Evolutionary conservation across 768 basidiomycete species (phyloP).

Genomic region (Jaapia argillacea): DNA sequence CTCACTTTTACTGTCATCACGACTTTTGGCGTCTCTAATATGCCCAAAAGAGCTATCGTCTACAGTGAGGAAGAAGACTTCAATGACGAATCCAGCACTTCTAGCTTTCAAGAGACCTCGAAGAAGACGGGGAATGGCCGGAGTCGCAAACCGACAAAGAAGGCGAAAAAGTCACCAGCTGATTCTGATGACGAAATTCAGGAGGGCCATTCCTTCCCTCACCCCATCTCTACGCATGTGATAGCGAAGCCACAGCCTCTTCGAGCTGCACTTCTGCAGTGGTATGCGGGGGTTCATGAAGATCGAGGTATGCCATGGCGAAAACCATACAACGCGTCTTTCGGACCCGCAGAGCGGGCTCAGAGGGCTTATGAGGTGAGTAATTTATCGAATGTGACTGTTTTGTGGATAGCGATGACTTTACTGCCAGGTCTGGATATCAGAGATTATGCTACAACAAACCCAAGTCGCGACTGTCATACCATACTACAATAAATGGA

Average conservation of each 20-base stretch:
- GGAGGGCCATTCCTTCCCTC: conserved; percentile 11
- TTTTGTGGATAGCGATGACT: neutral
- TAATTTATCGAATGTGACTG: neutral
- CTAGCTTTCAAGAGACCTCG: no score
- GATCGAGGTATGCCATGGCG: conserved; percentile 89
- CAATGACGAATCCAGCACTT: no score
- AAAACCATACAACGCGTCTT: conserved; percentile 49
- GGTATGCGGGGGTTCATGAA: conserved; percentile 64
- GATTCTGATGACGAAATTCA: neutral
- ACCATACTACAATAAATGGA: conserved; percentile 87
- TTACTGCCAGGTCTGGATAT: conserved; percentile 64
- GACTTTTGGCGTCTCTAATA: no score
- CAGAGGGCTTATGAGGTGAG: conserved; percentile 88
- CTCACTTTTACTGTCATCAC: no score
- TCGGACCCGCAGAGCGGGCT: conserved; percentile 48
- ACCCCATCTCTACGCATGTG: conserved; percentile 39
- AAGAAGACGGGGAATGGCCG: no score
- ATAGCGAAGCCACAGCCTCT: conserved; percentile 31
- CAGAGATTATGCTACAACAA: conserved; percentile 95
- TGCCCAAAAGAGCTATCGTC: no score
- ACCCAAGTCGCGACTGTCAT: conserved; percentile 93
- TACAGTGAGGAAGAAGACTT: no score
- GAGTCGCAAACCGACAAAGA: neutral
- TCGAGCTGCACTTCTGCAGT: conserved; percentile 42
- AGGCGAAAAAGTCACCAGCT: neutral